phyloP scores from a whole-genome alignment of 805 yeast species.

The Blastobotrys americana region DNA sequence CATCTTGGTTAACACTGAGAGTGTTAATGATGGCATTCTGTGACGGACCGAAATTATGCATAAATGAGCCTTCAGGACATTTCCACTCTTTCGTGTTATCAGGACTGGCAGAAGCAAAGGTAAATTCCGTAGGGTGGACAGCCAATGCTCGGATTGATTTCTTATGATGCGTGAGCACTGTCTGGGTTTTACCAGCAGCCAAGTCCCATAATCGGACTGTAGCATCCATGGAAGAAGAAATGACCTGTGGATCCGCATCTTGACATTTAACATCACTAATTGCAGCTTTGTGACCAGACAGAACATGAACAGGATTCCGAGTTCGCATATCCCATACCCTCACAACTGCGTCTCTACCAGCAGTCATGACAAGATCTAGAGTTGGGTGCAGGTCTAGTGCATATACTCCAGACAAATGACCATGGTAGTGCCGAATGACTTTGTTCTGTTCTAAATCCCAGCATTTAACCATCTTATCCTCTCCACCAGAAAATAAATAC shows the following conservation, averaged over 20 bases:
- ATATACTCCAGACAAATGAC: conserved; percentile 87
- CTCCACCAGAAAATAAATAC: conserved; percentile 84
- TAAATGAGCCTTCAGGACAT: conserved; percentile 66
- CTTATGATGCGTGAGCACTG: conserved; percentile 76
- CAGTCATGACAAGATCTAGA: conserved; percentile 73
- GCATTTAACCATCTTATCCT: conserved; percentile 86
- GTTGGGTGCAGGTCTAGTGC: conserved; percentile 83
- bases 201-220: conserved; percentile 89
- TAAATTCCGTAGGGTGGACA: conserved; percentile 59
- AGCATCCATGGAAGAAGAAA: conserved; percentile 76
- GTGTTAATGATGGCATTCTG: conserved; percentile 59
- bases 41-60: conserved; percentile 46
- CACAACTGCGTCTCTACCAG: conserved; percentile 80
- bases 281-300: conserved; percentile 75
- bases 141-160: conserved; percentile 71
- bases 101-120: conserved; percentile 74
- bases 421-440: conserved; percentile 81
- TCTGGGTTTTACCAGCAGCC: conserved; percentile 63
- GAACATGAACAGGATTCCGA: conserved; percentile 60
- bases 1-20: conserved; percentile 54
- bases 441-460: conserved; percentile 92
- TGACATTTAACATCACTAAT: conserved; percentile 63
- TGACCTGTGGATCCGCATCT: conserved; percentile 74
- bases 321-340: conserved; percentile 93
- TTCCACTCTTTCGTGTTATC: conserved; percentile 81